Base-by-base conservation (phyloP, 192 early-diverging fungal genomes). In the Umbelopsis vinacea region DNA sequence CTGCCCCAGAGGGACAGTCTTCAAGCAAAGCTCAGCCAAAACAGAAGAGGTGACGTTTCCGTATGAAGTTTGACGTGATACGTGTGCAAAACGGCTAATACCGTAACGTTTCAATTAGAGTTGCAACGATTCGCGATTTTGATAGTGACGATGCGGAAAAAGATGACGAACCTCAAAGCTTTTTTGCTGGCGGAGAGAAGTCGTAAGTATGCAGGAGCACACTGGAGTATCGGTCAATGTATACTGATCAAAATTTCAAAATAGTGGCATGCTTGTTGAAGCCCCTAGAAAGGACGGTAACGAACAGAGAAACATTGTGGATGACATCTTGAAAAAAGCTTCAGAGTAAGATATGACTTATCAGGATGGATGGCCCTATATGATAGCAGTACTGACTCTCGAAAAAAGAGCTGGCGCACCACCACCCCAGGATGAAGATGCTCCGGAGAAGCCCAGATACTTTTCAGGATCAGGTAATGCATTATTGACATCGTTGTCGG, bases 121-220 rank as follows among this genome's bases (percentile, higher is more conserved):
- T 85, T 35, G 82, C 84, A 38, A 88, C 86, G 21, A 67, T 88
- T 52, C 76, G 76, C 35, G 84, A 88, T 55, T 57, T 85, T 70
- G 50, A 45, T 57, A 72, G 71, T 22, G 73, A 71, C 2, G 70
- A 76, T 46, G 73, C 73, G 17, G 82, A 83, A 22, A 80, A 79
- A 17, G 83, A 91, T 22, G 82, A 88, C 14, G 91, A 90, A 23
- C 73, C 71, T 19, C 80, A 92, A 72, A 89, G 91, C 71, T 95
- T 88, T 73, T 99, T 92, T 86, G 89, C 96, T 21, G 97, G 96
- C 6, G 97, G 97, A 35, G 97, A 97, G 80, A 94, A 93, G 78
- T 96, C 93, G 82, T 96, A 87, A n/a, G 94, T 90, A 47, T 76
- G 74, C 2, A 70, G 71, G 4, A 23, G 19, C 33, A 53, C 29